Evolutionary conservation across 2,329 filamentous ascomycete species (phyloP).

Genomic region (Pestalotiopsis sp.): DNA sequence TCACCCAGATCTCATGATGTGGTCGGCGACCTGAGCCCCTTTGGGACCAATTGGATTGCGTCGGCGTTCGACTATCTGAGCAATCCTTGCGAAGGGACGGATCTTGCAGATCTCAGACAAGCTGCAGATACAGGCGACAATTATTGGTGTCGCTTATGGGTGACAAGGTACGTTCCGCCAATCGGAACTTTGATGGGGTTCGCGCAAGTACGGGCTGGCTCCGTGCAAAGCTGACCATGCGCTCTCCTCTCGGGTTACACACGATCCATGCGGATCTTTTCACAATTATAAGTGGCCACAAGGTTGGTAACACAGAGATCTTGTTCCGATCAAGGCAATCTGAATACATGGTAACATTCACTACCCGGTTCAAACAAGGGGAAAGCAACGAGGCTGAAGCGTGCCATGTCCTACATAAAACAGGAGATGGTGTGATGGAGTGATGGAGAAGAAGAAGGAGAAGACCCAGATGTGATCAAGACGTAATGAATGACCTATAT

Average conservation of each 20-base stretch:
- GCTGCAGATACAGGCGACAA: background rate
- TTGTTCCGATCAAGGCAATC: conserved; percentile 9
- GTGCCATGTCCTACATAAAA: background rate
- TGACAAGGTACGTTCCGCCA: background rate
- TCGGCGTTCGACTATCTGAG: background rate
- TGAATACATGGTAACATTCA: background rate
- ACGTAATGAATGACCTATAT: conserved; percentile 1
- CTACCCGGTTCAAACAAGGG: background rate
- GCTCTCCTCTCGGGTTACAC: background rate
- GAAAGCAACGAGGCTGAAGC: background rate
- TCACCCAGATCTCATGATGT: background rate
- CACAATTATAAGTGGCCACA: background rate
- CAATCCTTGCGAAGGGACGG: background rate
- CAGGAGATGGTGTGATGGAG: background rate
- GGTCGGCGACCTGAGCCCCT: conserved; percentile 5
- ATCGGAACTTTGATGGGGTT: conserved; percentile 1
- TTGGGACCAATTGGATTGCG: background rate
- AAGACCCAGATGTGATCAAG: background rate
- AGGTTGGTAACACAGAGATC: conserved; percentile 6
- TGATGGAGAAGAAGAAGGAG: background rate
- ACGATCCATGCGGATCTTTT: background rate
- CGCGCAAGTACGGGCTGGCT: background rate
- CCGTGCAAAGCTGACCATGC: background rate
- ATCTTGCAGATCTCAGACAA: conserved; percentile 7
- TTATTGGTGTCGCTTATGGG: conserved; percentile 6